phyloP scores from a whole-genome alignment of 495 filamentous ascomycete species.

The Talaromyces proteolyticus region DNA sequence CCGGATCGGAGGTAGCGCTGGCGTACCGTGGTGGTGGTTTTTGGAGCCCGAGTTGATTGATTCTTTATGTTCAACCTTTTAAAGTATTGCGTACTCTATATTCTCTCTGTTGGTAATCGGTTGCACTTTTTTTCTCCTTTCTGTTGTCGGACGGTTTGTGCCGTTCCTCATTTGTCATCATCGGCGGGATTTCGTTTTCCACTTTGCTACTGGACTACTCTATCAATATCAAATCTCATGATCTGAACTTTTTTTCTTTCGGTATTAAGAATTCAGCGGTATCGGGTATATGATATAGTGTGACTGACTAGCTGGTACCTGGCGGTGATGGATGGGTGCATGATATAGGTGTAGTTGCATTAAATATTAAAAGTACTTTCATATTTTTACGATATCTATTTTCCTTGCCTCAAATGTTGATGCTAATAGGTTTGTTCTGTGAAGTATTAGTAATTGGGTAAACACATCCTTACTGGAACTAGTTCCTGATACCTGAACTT shows the following conservation, averaged over 20 bases:
- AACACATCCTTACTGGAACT: too few species aligned
- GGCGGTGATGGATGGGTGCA: too few species aligned
- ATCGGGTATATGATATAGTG: too few species aligned
- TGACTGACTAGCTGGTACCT: too few species aligned
- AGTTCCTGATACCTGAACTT: neutral
- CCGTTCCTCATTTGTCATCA: conserved; percentile 25
- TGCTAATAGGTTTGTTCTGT: too few species aligned
- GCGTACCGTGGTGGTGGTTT: conserved; percentile 5
- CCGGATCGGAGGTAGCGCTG: conserved; percentile 26
- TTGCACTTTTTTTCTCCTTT: conserved; percentile 15
- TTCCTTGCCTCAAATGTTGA: too few species aligned
- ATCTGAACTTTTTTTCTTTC: conserved; percentile 13
- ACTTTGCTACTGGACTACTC: conserved; percentile 7
- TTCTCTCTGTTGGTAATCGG: conserved; percentile 15
- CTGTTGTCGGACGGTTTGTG: conserved; percentile 14
- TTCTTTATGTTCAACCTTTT: conserved; percentile 19
- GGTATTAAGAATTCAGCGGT: too few species aligned
- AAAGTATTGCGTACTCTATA: conserved; percentile 20
- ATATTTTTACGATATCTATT: too few species aligned
- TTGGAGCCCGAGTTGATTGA: conserved; percentile 2
- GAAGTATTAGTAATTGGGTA: too few species aligned
- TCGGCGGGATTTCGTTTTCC: conserved; percentile 35
- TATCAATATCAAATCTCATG: neutral
- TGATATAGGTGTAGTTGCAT: too few species aligned
- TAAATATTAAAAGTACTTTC: too few species aligned